A percentile compares a stretch with the other conserved stretches of the same genome.
These are phyloP conservation scores for Euphorbia corollata DNA, from an alignment of 441 rosid species.

Conservation along the genomic window DNA sequence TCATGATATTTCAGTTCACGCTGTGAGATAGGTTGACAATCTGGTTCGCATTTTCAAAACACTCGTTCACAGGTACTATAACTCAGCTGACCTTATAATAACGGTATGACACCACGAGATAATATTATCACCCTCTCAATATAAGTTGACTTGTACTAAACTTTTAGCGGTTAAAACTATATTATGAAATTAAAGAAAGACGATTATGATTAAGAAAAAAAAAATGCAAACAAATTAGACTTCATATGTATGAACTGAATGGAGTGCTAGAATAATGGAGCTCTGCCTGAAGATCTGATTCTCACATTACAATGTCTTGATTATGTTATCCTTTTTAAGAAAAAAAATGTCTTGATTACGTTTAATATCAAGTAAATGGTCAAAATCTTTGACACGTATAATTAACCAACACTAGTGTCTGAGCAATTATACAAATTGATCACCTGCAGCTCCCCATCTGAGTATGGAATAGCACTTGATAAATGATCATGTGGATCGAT, in stretches of 20 bases:
- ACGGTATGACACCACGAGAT: background rate
- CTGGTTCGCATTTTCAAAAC: background rate
- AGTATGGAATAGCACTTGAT: background rate
- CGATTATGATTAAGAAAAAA: background rate
- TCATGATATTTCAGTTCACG: too few species aligned
- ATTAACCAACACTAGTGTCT: background rate
- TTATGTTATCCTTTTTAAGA: too few species aligned
- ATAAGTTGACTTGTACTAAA: too few species aligned
- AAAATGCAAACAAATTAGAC: too few species aligned
- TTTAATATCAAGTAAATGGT: background rate
- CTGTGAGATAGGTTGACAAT: background rate
- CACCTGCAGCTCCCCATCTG: background rate
- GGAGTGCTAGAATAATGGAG: background rate
- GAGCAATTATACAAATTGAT: constrained; percentile 2
- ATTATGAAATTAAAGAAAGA: background rate
- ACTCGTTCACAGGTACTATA: too few species aligned
- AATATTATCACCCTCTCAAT: too few species aligned
- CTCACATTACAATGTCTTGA: background rate
- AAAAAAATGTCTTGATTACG: background rate
- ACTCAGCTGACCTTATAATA: background rate
- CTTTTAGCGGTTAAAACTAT: background rate
- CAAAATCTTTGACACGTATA: background rate
- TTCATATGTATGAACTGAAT: background rate
- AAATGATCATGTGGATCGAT: background rate
- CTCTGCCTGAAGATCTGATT: background rate